Evolutionary conservation across 768 basidiomycete genomes (phyloP).

Genomic region (Amanita jacksonii): DNA sequence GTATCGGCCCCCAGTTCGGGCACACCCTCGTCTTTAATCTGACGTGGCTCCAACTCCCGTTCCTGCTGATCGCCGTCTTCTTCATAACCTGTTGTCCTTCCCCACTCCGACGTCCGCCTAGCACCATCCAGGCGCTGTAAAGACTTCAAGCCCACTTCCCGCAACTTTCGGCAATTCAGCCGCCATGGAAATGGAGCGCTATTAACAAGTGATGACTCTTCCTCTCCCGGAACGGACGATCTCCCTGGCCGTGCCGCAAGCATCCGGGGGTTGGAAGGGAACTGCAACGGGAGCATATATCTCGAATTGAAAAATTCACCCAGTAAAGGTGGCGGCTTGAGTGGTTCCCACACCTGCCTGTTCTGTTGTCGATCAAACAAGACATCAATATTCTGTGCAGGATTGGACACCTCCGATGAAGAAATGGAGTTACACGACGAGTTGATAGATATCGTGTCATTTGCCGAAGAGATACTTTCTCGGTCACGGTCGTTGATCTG

Average conservation of each 20-base stretch:
- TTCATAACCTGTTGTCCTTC: conserved; percentile 19
- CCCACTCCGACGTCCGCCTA: conserved; percentile 52
- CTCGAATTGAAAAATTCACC: conserved; percentile 91
- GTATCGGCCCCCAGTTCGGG: conserved; percentile 26
- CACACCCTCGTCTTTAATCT: conserved; percentile 26
- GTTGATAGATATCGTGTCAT: conserved; percentile 27
- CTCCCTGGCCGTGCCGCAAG: conserved; percentile 60
- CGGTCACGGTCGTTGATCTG: conserved; percentile 64
- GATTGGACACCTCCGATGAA: conserved; percentile 25
- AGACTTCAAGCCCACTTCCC: conserved; percentile 49
- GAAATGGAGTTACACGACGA: conserved; percentile 26
- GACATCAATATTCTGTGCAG: conserved; percentile 60
- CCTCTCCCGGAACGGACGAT: conserved; percentile 25
- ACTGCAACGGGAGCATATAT: conserved; percentile 81
- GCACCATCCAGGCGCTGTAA: conserved; percentile 67
- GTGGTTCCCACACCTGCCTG: conserved; percentile 68
- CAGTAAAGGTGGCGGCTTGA: conserved; percentile 67
- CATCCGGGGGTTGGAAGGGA: conserved; percentile 74
- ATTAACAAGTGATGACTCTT: too few relatives aligned
- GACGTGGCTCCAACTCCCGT: conserved; percentile 15
- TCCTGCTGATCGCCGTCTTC: conserved; percentile 33
- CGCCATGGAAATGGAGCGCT: conserved; percentile 46
- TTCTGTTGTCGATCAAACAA: conserved; percentile 66
- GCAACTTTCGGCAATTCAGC: conserved; percentile 46
- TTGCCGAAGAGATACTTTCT: conserved; percentile 44